These are phyloP conservation scores for Scleromitrula shiraiana DNA, from an alignment of 2,329 filamentous ascomycete genomes.

Conservation along the genomic window DNA sequence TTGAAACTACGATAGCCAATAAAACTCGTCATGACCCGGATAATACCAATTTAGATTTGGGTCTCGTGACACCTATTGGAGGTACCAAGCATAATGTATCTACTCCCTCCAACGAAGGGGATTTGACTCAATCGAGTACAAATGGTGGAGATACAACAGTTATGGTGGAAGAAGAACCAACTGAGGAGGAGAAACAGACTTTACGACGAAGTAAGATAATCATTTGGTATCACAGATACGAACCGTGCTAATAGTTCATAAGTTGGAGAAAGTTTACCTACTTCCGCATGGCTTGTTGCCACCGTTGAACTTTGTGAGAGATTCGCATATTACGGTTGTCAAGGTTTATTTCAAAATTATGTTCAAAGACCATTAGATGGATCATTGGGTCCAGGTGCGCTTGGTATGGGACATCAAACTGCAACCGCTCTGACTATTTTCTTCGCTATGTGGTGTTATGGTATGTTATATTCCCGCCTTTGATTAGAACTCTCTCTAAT, in stretches of 20 bases:
- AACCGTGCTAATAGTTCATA: not conserved
- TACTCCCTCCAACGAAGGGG: not conserved
- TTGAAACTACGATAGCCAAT: not conserved
- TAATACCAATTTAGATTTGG: not conserved
- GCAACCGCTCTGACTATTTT: constrained; percentile 45
- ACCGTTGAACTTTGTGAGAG: constrained; percentile 6
- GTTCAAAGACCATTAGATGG: constrained; percentile 38
- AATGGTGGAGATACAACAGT: too few species aligned
- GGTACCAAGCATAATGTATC: not conserved
- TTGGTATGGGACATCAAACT: constrained; percentile 43
- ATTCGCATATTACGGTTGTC: constrained; percentile 58
- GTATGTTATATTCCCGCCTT: constrained; percentile 23
- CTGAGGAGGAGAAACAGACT: not conserved
- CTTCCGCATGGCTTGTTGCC: constrained; percentile 6
- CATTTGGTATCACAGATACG: not conserved
- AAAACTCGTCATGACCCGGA: not conserved
- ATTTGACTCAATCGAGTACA: too few species aligned
- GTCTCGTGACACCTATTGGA: not conserved
- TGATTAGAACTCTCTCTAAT: not conserved
- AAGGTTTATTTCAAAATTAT: constrained; percentile 54
- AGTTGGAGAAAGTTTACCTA: constrained; percentile 8
- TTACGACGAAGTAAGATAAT: not conserved
- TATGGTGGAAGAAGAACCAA: not conserved
- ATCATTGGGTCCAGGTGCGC: constrained; percentile 34
- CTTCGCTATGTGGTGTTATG: constrained; percentile 44